Base-by-base conservation (phyloP, 2,329 filamentous ascomycete species). In the Pestalotiopsis sp. region DNA sequence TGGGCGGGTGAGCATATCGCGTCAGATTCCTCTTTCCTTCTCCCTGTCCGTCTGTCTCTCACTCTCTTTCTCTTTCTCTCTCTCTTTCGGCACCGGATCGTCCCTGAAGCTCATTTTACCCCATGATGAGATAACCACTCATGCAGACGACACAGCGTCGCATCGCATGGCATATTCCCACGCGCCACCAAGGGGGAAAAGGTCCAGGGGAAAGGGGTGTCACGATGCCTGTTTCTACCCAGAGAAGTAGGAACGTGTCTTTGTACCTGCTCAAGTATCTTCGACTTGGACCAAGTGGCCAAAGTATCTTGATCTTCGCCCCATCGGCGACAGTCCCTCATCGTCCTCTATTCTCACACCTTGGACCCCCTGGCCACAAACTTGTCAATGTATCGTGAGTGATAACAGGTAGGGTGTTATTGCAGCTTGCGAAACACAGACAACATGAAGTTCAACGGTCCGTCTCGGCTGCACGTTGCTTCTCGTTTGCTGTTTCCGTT, bases 341-440 rank as follows among this genome's bases (percentile, higher is more conserved):
- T 62, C 59, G 2, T 39, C 27, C 31, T 20, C 59, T 62, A 62
- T 62, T 13, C 38, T 9, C 14, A 52, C 61, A 64, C 61, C 61
- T 11, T 64, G 20, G 38, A 38, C 61, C 61, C 45, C 45, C n/a
- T 39, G 31, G 27, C 23, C 23, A n/a, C n/a, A 2, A 31, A 64
- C 38, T 23, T 41, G 61, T 52, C 45, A 6, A 52, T 52, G 45
- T 52, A 52, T 52, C 45, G 45, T 52, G 17, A 20, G 7, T 20
- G 45, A 52, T 52, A 52, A 23, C n/a, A 49, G 38, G 61, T 45
- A 64, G 61, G 61, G 61, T 64, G 61, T 49, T 64, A 64, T 64
- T 64, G 61, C 61, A 64, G 36, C 20, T 64, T 64, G 61, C 61
- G 61, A 64, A 64, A 64, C 61, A 52, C 20, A n/a, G 7, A 45